These are phyloP conservation scores for Claviceps sp. DNA, from an alignment of 2,329 filamentous ascomycete genomes.

Conservation along the genomic window DNA sequence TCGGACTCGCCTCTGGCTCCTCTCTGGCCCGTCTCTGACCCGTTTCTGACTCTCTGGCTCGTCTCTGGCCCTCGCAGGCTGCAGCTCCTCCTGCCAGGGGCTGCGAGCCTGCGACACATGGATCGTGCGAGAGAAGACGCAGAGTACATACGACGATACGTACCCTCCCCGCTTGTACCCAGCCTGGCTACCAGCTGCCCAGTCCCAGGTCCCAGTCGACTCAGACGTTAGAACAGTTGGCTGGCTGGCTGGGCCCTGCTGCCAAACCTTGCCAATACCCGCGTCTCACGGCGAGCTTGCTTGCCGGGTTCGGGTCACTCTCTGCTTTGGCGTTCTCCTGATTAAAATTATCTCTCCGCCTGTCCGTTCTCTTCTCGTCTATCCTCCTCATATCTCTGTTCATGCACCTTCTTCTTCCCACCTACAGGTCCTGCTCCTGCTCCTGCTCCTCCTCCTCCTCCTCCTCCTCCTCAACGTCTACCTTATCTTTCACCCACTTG, in stretches of 20 bases:
- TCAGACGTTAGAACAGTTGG: background rate
- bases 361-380: constrained; percentile 41
- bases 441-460: constrained; percentile 14
- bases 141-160: background rate
- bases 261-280: background rate
- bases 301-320: constrained; percentile 3
- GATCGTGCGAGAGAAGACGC: background rate
- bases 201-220: background rate
- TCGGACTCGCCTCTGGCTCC: background rate
- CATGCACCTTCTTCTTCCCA: constrained; percentile 17
- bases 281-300: background rate
- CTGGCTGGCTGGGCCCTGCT: background rate
- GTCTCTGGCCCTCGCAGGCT: background rate
- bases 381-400: constrained; percentile 40
- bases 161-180: background rate
- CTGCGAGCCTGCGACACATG: background rate
- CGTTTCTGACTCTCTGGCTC: background rate
- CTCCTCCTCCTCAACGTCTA: constrained; percentile 26
- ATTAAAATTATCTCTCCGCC: constrained; percentile 34
- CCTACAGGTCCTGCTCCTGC: constrained; percentile 24
- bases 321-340: constrained; percentile 8
- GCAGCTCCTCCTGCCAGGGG: constrained; percentile 2
- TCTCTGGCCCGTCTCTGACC: background rate
- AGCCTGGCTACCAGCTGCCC: background rate
- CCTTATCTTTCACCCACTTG: constrained; percentile 30